Percentiles rank a stretch among this genome's conserved stretches.
phyloP scores from a whole-genome alignment of 345 rosid genomes.

The Salix arbutifolia region DNA sequence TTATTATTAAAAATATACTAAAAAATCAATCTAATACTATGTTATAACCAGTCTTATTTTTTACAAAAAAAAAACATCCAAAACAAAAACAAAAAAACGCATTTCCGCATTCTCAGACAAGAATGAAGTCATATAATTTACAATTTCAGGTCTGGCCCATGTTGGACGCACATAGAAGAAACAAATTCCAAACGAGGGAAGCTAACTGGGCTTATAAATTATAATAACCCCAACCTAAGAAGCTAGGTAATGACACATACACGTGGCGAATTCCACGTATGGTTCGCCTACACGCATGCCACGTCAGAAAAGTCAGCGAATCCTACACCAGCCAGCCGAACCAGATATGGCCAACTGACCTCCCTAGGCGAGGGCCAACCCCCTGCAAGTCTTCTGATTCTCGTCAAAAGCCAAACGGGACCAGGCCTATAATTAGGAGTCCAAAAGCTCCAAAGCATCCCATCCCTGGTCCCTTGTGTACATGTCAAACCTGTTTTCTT shows the following conservation, averaged over 20 bases:
- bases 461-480: not conserved
- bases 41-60: no score
- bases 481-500: not conserved
- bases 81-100: no score
- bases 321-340: not conserved
- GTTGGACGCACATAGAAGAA: not conserved
- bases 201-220: not conserved
- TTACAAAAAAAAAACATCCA: no score
- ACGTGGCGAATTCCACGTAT: not conserved
- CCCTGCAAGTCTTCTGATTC: not conserved
- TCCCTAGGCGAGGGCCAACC: not conserved
- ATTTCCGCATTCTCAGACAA: no score
- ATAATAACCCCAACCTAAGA: not conserved
- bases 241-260: not conserved
- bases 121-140: not conserved
- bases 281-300: not conserved
- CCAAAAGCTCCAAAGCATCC: not conserved
- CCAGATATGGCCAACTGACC: not conserved
- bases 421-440: not conserved
- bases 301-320: not conserved
- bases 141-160: not conserved
- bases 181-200: not conserved
- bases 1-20: no score
- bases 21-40: no score
- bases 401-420: not conserved